These are phyloP conservation scores for Geum urbanum DNA, from an alignment of 306 rosid species.

Conservation along the genomic window DNA sequence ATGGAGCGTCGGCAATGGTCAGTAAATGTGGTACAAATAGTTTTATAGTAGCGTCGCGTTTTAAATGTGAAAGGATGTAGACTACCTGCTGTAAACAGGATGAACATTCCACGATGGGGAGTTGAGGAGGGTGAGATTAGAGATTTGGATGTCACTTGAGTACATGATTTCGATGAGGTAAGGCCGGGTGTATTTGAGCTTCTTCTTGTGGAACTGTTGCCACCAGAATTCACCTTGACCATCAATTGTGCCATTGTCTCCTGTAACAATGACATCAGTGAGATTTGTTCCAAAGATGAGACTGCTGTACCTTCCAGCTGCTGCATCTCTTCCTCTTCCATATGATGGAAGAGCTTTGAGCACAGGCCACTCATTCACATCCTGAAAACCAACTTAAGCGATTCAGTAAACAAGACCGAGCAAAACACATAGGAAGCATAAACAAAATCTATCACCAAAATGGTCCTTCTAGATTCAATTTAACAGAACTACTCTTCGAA, in stretches of 20 bases:
- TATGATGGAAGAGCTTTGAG: constrained; percentile 41
- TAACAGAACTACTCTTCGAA: neutral
- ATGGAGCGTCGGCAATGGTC: neutral
- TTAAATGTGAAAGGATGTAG: neutral
- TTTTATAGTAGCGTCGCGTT: neutral
- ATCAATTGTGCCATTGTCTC: constrained; percentile 46
- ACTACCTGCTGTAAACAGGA: constrained; percentile 47
- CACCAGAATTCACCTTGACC: constrained; percentile 47
- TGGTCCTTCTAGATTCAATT: neutral
- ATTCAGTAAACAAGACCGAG: neutral
- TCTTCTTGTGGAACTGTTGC: constrained; percentile 46
- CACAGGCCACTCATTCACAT: constrained; percentile 37
- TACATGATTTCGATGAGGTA: constrained; percentile 44
- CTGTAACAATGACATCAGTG: constrained; percentile 42
- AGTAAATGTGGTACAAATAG: neutral
- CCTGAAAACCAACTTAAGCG: constrained; percentile 20
- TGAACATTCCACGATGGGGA: constrained; percentile 50
- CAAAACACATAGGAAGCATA: neutral
- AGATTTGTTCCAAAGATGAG: constrained; percentile 44
- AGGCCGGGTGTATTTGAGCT: constrained; percentile 49
- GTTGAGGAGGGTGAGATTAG: constrained; percentile 40
- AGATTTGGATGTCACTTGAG: constrained; percentile 32
- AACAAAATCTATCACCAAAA: neutral
- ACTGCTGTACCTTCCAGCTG: constrained; percentile 41
- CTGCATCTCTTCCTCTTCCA: constrained; percentile 45